These are phyloP conservation scores for Rugonectria rugulosa DNA, from an alignment of 2,329 filamentous ascomycete genomes.

Conservation along the genomic window DNA sequence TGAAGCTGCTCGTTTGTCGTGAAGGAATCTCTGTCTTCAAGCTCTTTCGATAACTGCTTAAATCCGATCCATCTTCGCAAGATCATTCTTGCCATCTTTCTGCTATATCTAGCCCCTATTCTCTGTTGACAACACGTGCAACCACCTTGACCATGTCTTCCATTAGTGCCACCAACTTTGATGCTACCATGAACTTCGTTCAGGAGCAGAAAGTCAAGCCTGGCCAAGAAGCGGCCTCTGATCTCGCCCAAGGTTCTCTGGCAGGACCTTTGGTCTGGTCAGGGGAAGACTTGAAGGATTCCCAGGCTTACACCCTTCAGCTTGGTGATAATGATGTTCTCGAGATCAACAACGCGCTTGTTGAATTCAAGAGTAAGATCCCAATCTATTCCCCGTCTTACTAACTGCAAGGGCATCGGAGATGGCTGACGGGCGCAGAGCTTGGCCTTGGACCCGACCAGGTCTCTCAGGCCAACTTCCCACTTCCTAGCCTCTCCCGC, in stretches of 20 bases:
- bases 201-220: not conserved
- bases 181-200: not conserved
- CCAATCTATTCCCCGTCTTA: not conserved
- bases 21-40: not conserved
- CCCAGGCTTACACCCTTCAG: conserved; percentile 23
- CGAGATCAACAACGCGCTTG: conserved; percentile 36
- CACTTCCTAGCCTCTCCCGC: conserved; percentile 46
- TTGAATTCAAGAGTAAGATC: conserved; percentile 38
- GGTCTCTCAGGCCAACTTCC: conserved; percentile 46
- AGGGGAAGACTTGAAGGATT: conserved; percentile 29
- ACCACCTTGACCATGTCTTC: not conserved
- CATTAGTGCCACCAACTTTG: not conserved
- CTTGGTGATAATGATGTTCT: conserved; percentile 27
- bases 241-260: conserved; percentile 3
- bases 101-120: not conserved
- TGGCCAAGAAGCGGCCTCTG: not conserved
- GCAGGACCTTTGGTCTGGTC: conserved; percentile 37
- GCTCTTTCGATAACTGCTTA: not conserved
- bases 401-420: not conserved
- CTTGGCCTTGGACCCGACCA: conserved; percentile 30
- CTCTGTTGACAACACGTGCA: not conserved
- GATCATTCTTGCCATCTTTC: not conserved
- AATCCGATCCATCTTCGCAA: not conserved
- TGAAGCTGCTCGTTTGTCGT: not conserved
- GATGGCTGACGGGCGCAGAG: conserved; percentile 27